Evolutionary conservation across 768 basidiomycete genomes (phyloP), one percentile per base, ranked within the genome.

Genomic region (Termitomyces sp.): DNA sequence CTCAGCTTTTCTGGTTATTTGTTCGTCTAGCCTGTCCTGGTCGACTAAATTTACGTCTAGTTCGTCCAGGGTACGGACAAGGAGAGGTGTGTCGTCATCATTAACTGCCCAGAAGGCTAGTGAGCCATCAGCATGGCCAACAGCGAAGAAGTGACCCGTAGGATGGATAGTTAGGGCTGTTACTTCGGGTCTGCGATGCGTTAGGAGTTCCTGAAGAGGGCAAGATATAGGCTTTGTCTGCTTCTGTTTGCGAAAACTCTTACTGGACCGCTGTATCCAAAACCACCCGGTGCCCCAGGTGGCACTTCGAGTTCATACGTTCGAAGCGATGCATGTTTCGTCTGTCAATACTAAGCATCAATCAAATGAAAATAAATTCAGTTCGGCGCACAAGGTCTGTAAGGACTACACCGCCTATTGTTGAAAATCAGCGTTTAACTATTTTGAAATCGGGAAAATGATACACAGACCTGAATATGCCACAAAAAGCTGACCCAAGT

Each of bases 101-200:
- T 89, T 85, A 2, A 86, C 72, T 0, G 89, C 85, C 87, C 92
- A 94, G 68, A 94, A 90, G 5, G 87, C 83, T 33, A 96, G 79
- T 52, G 83, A 86, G 8, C 94, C 92, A 68, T 96, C 94, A 18
- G 83, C 77, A 66, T 94, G 81, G 0, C 94, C 93, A 13, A 84
- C 86, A 22, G 82, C 90, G 59, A 96, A 87, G 59, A 92, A 77
- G 58, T 92, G 85, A 0, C 76, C 88, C 36, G 86, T 74, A 6
- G 92, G 90, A 67, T 94, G 85, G 61, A 93, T 76, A 4, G 87
- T 77, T 4, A 94, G 61, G 30, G 83, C 81, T 0, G 88, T 92
- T 7, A 90, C 88, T n/a, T 77, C 73, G 1, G 86, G 83, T 42
- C 81, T 77, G 0, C 92, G 81, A 68, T 87, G 87, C 0, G 76